phyloP scores from a whole-genome alignment of 495 filamentous ascomycete species.

The Filosporella fistucella region DNA sequence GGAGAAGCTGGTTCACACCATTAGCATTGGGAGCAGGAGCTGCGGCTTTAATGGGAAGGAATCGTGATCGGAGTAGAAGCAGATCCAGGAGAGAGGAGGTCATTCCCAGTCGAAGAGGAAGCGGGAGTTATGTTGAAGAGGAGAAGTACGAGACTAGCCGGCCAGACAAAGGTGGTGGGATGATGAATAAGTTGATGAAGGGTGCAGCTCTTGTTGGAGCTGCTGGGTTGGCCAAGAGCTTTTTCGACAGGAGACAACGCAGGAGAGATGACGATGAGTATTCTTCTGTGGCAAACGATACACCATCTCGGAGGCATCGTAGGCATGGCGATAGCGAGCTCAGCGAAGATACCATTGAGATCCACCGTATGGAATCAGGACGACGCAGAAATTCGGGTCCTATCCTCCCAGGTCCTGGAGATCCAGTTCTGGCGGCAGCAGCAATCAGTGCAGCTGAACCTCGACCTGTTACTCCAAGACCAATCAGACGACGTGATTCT shows the following conservation, averaged over 20 bases:
- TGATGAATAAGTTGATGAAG: constrained; percentile 61
- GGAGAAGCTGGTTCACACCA: constrained; percentile 29
- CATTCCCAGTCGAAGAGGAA: constrained; percentile 37
- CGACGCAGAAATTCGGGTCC: constrained; percentile 20
- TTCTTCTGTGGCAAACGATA: constrained; percentile 47
- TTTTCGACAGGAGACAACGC: constrained; percentile 55
- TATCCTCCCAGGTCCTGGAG: constrained; percentile 34
- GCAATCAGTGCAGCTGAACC: constrained; percentile 35
- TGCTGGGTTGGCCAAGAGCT: constrained; percentile 57
- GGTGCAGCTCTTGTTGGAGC: constrained; percentile 64
- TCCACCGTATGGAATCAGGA: constrained; percentile 31
- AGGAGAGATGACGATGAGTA: constrained; percentile 56
- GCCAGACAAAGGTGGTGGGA: constrained; percentile 41
- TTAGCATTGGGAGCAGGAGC: constrained; percentile 58
- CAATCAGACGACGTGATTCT: constrained; percentile 28
- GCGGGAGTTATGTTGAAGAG: constrained; percentile 49
- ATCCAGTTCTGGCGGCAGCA: constrained; percentile 31
- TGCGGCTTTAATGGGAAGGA: constrained; percentile 46
- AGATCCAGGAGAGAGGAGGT: constrained; percentile 32
- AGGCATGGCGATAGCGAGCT: constrained; percentile 21
- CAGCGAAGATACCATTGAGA: constrained; percentile 40
- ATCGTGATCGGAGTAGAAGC: constrained; percentile 28
- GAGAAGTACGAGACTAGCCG: constrained; percentile 46
- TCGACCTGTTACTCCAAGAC: constrained; percentile 37
- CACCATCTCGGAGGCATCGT: constrained; percentile 36